Percentiles rank a stretch among this genome's conserved stretches.
Conservation (phyloP, 257 asterid species). For the Gynochthodes officinalis region DNA sequence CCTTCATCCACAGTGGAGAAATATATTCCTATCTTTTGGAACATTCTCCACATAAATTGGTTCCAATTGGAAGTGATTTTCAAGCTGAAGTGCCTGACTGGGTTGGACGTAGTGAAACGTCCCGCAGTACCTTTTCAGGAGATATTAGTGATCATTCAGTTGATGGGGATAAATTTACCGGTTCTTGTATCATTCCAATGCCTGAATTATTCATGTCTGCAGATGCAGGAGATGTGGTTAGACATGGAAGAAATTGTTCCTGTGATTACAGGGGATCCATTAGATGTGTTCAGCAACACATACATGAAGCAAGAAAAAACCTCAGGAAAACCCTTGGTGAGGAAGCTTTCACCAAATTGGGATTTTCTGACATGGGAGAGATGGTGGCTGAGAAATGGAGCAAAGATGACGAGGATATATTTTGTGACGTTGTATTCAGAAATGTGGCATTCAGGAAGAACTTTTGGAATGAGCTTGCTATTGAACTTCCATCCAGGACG, state of each 20-base stretch:
- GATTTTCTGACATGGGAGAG: slow-evolving; percentile 39
- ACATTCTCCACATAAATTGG: slow-evolving; percentile 34
- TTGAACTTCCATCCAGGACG: slow-evolving; percentile 34
- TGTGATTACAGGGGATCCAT: slow-evolving; percentile 37
- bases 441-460: slow-evolving; percentile 30
- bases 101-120: slow-evolving; percentile 8
- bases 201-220: slow-evolving; percentile 17
- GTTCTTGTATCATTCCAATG: slow-evolving; percentile 34
- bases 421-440: slow-evolving; percentile 31
- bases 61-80: slow-evolving; percentile 33
- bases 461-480: slow-evolving; percentile 33
- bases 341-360: slow-evolving; percentile 31
- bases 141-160: neutral
- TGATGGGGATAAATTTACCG: slow-evolving; percentile 22
- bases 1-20: slow-evolving; percentile 22
- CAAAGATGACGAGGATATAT: slow-evolving; percentile 32
- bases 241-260: slow-evolving; percentile 33
- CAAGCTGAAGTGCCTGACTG: slow-evolving; percentile 45
- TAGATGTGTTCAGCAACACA: slow-evolving; percentile 32
- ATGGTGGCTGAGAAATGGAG: slow-evolving; percentile 35
- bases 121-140: slow-evolving; percentile 4
- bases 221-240: slow-evolving; percentile 14
- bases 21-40: slow-evolving; percentile 32
- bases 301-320: slow-evolving; percentile 30
- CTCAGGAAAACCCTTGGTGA: slow-evolving; percentile 28